phyloP scores from a whole-genome alignment of 345 rosid species.

The Eucalyptus polybractea region DNA sequence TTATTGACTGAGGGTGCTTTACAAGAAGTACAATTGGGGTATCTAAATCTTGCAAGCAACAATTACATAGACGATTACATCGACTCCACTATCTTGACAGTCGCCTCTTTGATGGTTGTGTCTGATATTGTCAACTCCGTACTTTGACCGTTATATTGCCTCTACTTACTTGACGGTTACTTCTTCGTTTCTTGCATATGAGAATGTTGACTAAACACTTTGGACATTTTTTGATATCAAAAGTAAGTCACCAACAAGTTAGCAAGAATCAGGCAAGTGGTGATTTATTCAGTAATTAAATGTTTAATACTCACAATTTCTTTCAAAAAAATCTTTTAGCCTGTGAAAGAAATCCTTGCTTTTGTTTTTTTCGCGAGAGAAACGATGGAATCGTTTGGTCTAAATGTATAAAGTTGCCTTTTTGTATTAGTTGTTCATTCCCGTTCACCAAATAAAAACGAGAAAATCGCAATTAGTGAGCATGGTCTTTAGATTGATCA shows the following conservation, averaged over 20 bases:
- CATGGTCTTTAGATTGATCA: neutral
- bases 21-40: neutral
- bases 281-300: neutral
- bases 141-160: neutral
- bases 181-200: neutral
- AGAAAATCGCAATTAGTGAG: neutral
- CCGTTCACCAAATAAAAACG: neutral
- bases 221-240: neutral
- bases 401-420: neutral
- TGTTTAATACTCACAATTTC: neutral
- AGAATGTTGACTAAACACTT: neutral
- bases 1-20: neutral
- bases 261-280: neutral
- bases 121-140: neutral
- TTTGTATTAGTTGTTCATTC: neutral
- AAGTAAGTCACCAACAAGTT: neutral
- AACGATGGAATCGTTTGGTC: neutral
- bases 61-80: neutral
- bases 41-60: neutral
- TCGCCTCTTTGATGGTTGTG: neutral
- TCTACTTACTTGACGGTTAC: neutral
- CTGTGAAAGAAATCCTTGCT: neutral
- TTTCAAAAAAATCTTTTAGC: neutral
- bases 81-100: neutral
- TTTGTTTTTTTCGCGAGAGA: neutral